phyloP scores from a whole-genome alignment of 306 rosid species.

The Rosa multiflora region DNA sequence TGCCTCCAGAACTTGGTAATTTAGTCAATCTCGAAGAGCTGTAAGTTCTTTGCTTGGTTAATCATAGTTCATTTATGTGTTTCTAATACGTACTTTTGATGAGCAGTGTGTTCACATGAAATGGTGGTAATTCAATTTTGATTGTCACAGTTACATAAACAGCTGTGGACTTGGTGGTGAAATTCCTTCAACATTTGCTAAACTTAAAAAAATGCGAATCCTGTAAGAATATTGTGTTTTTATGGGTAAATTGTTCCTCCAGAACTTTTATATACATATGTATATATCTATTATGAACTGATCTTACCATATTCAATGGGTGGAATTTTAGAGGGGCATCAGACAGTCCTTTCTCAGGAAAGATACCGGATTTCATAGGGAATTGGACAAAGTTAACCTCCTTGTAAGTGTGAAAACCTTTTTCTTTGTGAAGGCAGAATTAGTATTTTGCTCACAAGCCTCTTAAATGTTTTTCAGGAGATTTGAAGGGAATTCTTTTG shows the following conservation, averaged over 20 bases:
- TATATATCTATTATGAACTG: too few species aligned
- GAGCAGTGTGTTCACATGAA: too few species aligned
- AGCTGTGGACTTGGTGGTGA: conserved; percentile 28
- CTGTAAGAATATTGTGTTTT: conserved; percentile 18
- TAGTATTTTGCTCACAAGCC: neutral
- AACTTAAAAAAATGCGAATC: conserved; percentile 8
- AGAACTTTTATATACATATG: too few species aligned
- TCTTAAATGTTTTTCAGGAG: conserved; percentile 14
- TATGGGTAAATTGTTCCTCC: too few species aligned
- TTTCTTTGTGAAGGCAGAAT: neutral
- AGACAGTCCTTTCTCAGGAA: conserved; percentile 27
- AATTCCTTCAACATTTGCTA: conserved; percentile 29
- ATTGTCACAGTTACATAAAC: conserved; percentile 18
- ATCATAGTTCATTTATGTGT: too few species aligned
- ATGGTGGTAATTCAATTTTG: neutral
- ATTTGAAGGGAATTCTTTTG: conserved; percentile 31
- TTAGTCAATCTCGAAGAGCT: conserved; percentile 8
- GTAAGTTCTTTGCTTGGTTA: conserved; percentile 15
- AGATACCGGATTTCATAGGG: conserved; percentile 30
- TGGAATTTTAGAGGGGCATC: conserved; percentile 21
- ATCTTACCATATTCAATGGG: neutral
- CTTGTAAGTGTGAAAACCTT: conserved; percentile 13
- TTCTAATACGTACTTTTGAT: too few species aligned
- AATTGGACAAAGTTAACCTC: conserved; percentile 22
- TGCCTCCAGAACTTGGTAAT: conserved; percentile 34